Evolutionary conservation across 2,329 filamentous ascomycete species (phyloP).

Genomic region (Penicillium rolfsii): DNA sequence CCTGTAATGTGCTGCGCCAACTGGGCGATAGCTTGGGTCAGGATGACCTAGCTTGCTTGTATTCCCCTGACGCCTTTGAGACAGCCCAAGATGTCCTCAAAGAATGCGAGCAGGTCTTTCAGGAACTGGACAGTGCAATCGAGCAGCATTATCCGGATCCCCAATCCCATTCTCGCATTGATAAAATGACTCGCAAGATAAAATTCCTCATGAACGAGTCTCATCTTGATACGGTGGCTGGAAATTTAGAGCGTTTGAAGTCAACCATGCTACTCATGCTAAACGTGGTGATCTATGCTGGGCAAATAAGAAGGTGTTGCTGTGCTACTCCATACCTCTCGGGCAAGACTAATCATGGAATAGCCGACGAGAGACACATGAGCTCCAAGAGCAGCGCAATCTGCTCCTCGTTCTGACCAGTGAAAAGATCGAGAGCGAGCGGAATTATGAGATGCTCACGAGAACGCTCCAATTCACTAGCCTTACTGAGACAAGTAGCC

Average conservation of each 20-base stretch:
- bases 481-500: background rate
- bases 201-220: conserved; percentile 2
- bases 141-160: conserved; percentile 28
- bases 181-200: background rate
- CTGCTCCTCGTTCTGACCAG: background rate
- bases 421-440: conserved; percentile 3
- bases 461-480: background rate
- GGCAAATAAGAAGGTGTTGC: conserved; percentile 22
- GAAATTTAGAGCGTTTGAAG: conserved; percentile 39
- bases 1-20: conserved; percentile 33
- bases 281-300: conserved; percentile 35
- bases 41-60: conserved; percentile 30
- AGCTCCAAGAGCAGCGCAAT: conserved; percentile 5
- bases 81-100: conserved; percentile 16
- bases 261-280: conserved; percentile 28
- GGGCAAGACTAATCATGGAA: background rate
- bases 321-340: too few species aligned
- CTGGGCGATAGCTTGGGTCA: conserved; percentile 32
- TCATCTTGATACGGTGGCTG: conserved; percentile 19
- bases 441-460: background rate
- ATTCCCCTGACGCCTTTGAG: conserved; percentile 19
- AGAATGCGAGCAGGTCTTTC: conserved; percentile 32
- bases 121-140: conserved; percentile 27
- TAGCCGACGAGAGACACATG: conserved; percentile 1
- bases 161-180: background rate